Base-by-base conservation (phyloP, 768 basidiomycete genomes). In the Boletus reticulatus region DNA sequence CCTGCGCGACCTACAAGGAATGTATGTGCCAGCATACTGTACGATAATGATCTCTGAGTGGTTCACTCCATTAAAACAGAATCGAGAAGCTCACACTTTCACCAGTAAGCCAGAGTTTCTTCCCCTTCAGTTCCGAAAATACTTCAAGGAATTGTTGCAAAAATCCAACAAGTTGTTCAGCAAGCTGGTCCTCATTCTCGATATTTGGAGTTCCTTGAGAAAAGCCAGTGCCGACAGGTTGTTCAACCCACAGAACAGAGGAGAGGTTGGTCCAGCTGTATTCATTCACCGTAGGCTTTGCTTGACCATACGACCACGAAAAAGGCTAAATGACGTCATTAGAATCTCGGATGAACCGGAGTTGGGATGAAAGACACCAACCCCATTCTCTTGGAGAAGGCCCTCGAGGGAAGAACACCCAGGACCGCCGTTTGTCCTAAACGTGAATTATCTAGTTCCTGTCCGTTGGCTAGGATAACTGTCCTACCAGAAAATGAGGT, bases 201-300 rank as follows among this genome's bases (percentile, higher is more conserved):
- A 84, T 84, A 54, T 84, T 81, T 1, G 89, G 87, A 14, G 57
- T 74, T 17, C 89, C 89, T 56, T 86, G 85, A 3, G 86, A 86
- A 67, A 84, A 91, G 0, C 89, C 89, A 6, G 88, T 90, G 6
- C 89, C 89, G 31, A 91, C 84, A 4, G 89, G 89, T 59, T 90
- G 89, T 59, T 92, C 89, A 12, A 91, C 81, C 76, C 80, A 92
- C 17, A 90, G 72, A 8, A 89, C 70, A 52, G 84, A 88, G 3
- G 87, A 88, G 9, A 91, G 75, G 62, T 90, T 91, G 0, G 89
- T 90, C 89, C 89, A 91, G 67, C 87, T 88, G 61, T 78, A 79
- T 59, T 85, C 77, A 50, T 89, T 91, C 6, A 67, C 74, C 1
- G 79, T 86, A 4, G 88, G 83, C 52, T 77, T 77, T 2, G 86